These are phyloP conservation scores for Pyrenochaeta sp. DNA, from an alignment of 2,329 filamentous ascomycete species.

Conservation along the genomic window DNA sequence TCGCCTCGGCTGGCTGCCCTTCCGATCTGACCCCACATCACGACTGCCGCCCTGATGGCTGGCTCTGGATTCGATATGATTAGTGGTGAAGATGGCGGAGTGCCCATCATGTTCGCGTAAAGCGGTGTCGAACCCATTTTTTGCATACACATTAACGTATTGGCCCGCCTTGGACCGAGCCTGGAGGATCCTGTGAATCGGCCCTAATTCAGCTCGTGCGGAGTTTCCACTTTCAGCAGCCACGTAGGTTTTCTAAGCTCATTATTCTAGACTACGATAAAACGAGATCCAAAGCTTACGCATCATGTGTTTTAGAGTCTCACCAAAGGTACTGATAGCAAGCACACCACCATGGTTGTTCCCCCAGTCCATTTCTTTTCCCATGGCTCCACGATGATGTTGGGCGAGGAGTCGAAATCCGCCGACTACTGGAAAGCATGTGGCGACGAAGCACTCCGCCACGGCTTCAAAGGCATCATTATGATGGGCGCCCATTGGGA, in stretches of 20 bases:
- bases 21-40: constrained; percentile 17
- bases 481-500: constrained; percentile 79
- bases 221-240: no score
- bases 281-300: no score
- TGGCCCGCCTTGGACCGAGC: neutral
- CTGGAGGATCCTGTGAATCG: neutral
- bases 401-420: constrained; percentile 69
- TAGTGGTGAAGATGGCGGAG: neutral
- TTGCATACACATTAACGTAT: no score
- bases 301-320: neutral
- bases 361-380: constrained; percentile 73
- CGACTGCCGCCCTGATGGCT: constrained; percentile 3
- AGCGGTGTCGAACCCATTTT: neutral
- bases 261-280: no score
- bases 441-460: constrained; percentile 68
- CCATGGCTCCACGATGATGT: constrained; percentile 77
- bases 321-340: neutral
- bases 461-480: constrained; percentile 68
- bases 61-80: neutral
- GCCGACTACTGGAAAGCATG: constrained; percentile 72
- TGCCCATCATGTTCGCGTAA: neutral
- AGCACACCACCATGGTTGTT: constrained; percentile 26
- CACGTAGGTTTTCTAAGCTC: no score
- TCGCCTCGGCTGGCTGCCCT: constrained; percentile 7
- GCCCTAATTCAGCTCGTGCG: no score